Base-by-base conservation (phyloP, 768 basidiomycete species). In the Rhizopogon rudus region DNA sequence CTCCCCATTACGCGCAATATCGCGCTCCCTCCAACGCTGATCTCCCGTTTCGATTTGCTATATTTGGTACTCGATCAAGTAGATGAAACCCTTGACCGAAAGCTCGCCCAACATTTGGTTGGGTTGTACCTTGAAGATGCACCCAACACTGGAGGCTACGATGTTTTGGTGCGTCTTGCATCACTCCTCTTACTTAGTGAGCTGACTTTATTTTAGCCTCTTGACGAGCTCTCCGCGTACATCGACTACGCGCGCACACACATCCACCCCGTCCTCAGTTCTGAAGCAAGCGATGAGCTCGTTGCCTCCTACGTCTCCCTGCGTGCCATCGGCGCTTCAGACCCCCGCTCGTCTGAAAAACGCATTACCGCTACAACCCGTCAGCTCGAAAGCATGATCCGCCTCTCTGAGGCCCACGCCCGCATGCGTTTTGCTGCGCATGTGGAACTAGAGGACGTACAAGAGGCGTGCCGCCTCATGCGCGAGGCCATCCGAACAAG, bases 281-380 rank as follows among this genome's bases (percentile, higher is more conserved):
- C 93, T 61, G 87, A 81, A 33, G 97, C 97, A 0, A 83, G 87
- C 0, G 71, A 83, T 17, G 91, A 93, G 59, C 89, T 98, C 53
- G 91, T 98, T 17, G 71, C 77, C 5, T 86, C 88, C 33, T 99
- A 99, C 72, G 94, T 97, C 55, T 88, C 91, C 59, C 90, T 99
- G 80, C 89, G 97, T 50, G 89, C 89, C 65, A 86, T 91, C 64
- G 96, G 96, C 20, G 80, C 57, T 65, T 78, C 87, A 53, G 96
- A 98, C 67, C 87, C 93, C 1, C 86, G 93, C 16, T 81, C 83
- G 1, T 83, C 81, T 57, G 96, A 98, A 71, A 91, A 91, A 67
- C 86, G 96, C 12, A 99, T 99, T 70, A 99, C 97, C 0, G 97
- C 97, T 0, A 98, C 97, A 33, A 98, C 97, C 0, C 84, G 97